Base-by-base conservation (phyloP, 768 basidiomycete species). In the Omphalotus guepiniiformis region DNA sequence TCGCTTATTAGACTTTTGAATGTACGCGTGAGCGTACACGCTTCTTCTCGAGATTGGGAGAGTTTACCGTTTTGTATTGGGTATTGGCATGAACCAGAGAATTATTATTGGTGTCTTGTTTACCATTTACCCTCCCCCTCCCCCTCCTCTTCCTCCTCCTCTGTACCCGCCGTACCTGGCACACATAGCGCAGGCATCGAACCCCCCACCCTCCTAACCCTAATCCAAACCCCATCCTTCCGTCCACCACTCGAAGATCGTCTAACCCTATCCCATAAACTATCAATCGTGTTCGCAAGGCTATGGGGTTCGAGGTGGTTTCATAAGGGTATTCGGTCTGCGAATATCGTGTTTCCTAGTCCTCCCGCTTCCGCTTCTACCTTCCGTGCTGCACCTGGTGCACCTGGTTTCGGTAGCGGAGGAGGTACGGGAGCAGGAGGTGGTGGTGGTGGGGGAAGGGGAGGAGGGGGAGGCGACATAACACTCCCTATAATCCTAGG, bases 251-350 rank as follows among this genome's bases (percentile, higher is more conserved):
- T 51, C 15, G 50, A 51, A 18, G 42, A 44, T 15, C 50, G 50
- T 18, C 11, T 46, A 18, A 19, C 6, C 2, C 22, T 51, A 9
- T 42, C 50, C 8, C 40, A 23, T 18, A 22, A 3, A 16, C 42
- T 51, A 23, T 37, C 50, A 6, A 16, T 42, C 28, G 37, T 47
- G 3, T 47, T 51, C 12, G 45, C 50, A 12, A 42, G 50, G 6
- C 32, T 51, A 26, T 51, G 40, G 25, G 50, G 50, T 21, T 45
- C 43, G 23, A 38, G 46, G 21, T 51, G 50, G 44, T 39, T 51
- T 8, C 50, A 51, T 32, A 51, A 51, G 19, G 34, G 50, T 23
- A 42, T 51, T 7, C 44, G 44, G 12, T 45, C 43, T 35, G 50
- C 39, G 5, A 51, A 51, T 28, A 51, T 51, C 18, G 44, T 46